These are phyloP conservation scores for Yamadazyma taylorii DNA, from an alignment of 1,139 yeast species.

Conservation along the genomic window DNA sequence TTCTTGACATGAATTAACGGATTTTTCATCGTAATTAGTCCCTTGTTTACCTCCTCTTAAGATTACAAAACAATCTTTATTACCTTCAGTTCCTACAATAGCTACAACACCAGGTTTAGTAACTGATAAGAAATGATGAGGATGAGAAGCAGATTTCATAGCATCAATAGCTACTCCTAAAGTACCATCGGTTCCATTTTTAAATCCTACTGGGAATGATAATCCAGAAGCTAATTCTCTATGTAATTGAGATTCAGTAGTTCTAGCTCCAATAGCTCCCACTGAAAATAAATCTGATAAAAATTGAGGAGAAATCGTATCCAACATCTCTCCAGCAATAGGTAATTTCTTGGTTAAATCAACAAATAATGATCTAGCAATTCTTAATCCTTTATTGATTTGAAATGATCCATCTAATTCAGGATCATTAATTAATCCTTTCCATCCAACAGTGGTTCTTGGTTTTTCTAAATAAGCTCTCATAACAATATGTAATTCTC, in stretches of 20 bases:
- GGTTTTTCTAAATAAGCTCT: constrained; percentile 98
- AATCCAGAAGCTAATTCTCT: constrained; percentile 96
- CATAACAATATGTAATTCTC: constrained; percentile 85
- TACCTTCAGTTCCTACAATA: constrained; percentile 93
- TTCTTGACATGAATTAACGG: constrained; percentile 67
- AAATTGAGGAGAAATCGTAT: constrained; percentile 97
- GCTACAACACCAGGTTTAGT: constrained; percentile 97
- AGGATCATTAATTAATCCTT: constrained; percentile 96
- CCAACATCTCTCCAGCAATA: constrained; percentile 96
- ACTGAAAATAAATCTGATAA: constrained; percentile 86
- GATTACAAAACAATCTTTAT: constrained; percentile 83
- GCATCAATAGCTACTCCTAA: constrained; percentile 94
- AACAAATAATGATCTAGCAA: constrained; percentile 81
- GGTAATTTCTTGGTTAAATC: constrained; percentile 82
- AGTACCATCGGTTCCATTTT: constrained; percentile 97
- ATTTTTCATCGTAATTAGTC: constrained; percentile 82
- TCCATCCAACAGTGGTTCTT: constrained; percentile 99
- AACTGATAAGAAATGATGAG: constrained; percentile 96
- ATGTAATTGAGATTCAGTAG: constrained; percentile 97
- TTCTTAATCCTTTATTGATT: constrained; percentile 90
- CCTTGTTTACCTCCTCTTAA: constrained; percentile 95
- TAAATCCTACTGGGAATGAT: constrained; percentile 97
- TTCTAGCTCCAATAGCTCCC: constrained; percentile 99
- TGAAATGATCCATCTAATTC: constrained; percentile 90
- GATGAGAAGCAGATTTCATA: constrained; percentile 83